Evolutionary conservation across 1,284 basidiomycete genomes (phyloP).

Genomic region (Tilletiopsis washingtonensis): DNA sequence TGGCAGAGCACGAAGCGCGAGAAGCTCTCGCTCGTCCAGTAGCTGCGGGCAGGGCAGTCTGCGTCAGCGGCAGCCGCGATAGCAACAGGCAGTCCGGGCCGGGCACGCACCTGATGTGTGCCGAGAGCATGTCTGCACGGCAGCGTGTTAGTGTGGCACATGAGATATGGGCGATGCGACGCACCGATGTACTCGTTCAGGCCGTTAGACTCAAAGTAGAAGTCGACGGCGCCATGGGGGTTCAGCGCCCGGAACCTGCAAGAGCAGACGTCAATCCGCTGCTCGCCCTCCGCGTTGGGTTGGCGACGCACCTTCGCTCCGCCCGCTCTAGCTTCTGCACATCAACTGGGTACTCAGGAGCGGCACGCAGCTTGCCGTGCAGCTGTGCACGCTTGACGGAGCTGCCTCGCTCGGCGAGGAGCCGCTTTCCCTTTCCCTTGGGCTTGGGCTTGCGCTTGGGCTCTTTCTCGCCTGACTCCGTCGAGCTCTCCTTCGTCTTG

Average conservation of each 20-base stretch:
- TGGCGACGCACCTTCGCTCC: too few species aligned
- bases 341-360: conserved; percentile 1
- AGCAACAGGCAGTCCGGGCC: too few species aligned
- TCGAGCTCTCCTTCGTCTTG: conserved; percentile 2
- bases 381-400: too few species aligned
- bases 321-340: conserved; percentile 12
- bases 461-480: conserved; percentile 6
- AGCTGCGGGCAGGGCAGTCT: conserved; percentile 8
- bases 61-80: not conserved
- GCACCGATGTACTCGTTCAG: conserved; percentile 19
- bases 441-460: conserved; percentile 3
- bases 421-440: not conserved
- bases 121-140: conserved; percentile 4
- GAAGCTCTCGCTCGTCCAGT: conserved; percentile 36
- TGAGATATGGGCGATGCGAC: not conserved
- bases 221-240: conserved; percentile 42
- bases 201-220: conserved; percentile 17
- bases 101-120: not conserved
- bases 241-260: conserved; percentile 36
- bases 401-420: too few species aligned
- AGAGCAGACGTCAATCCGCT: not conserved
- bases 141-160: too few species aligned
- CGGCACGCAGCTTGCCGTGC: too few species aligned
- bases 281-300: too few species aligned
- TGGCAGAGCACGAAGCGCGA: conserved; percentile 38